Conservation (phyloP, 441 rosid genomes). For the Erodium trifolium region DNA sequence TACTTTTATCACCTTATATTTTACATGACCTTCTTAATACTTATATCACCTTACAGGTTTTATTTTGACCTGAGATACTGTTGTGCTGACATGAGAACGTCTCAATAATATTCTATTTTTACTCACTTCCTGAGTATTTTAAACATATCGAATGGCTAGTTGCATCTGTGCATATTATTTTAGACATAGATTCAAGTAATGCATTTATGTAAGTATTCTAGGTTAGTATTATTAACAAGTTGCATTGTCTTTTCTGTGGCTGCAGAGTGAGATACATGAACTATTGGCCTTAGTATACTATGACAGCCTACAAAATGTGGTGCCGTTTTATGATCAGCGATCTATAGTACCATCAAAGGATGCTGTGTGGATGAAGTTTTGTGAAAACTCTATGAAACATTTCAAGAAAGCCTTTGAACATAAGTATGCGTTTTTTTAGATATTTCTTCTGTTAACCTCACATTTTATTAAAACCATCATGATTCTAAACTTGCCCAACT, state of each 20-base stretch:
- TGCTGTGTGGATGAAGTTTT: slow-evolving; percentile 63
- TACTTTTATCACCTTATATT: slow-evolving; percentile 1
- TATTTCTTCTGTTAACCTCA: slow-evolving; percentile 17
- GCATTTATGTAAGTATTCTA: slow-evolving; percentile 9
- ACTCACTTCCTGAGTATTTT: not conserved
- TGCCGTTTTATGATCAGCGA: slow-evolving; percentile 88
- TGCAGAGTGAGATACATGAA: slow-evolving; percentile 92
- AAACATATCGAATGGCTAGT: not conserved
- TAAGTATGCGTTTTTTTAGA: slow-evolving; percentile 36
- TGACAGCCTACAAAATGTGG: slow-evolving; percentile 99
- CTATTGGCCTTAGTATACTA: slow-evolving; percentile 92
- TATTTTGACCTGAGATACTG: not conserved
- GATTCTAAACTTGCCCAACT: slow-evolving; percentile 15
- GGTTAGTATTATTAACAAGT: slow-evolving; percentile 21
- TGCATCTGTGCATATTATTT: slow-evolving; percentile 4
- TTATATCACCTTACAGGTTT: slow-evolving; percentile 1
- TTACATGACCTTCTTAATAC: not conserved
- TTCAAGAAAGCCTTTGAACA: slow-evolving; percentile 81
- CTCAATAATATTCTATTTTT: slow-evolving; percentile 2
- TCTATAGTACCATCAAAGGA: slow-evolving; percentile 72
- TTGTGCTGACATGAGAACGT: slow-evolving; percentile 6
- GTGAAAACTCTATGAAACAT: slow-evolving; percentile 86
- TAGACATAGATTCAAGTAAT: slow-evolving; percentile 3
- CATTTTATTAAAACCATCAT: slow-evolving; percentile 20
- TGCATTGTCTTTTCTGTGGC: slow-evolving; percentile 25